These are phyloP conservation scores for Sugiyamaella mastotermitis DNA, from an alignment of 805 yeast species.

Conservation along the genomic window DNA sequence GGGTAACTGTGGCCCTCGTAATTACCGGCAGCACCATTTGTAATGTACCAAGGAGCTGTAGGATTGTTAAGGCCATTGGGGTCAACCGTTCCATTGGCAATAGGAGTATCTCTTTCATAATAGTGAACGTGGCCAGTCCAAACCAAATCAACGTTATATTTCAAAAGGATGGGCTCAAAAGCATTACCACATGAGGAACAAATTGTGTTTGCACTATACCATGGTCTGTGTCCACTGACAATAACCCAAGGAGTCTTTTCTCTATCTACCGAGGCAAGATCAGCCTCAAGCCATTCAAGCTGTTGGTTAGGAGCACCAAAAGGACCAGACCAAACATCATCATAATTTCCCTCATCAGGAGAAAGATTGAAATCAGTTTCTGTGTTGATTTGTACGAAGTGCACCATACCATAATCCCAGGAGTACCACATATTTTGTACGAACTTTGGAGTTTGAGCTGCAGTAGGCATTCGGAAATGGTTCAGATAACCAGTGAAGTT, in stretches of 20 bases:
- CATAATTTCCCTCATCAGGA: conserved; percentile 16
- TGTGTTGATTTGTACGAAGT: conserved; percentile 25
- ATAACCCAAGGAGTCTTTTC: conserved; percentile 24
- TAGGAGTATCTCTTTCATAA: conserved; percentile 21
- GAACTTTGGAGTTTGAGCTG: conserved; percentile 19
- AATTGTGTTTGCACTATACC: conserved; percentile 23
- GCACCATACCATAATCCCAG: conserved; percentile 27
- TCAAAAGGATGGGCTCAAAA: conserved; percentile 18
- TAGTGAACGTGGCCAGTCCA: conserved; percentile 22
- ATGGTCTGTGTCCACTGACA: conserved; percentile 29
- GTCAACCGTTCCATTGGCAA: conserved; percentile 20
- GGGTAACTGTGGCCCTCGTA: conserved; percentile 22
- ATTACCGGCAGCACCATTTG: conserved; percentile 28
- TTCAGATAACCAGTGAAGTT: conserved; percentile 27
- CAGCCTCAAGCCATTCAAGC: conserved; percentile 26
- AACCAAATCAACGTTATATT: conserved; percentile 21
- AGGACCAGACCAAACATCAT: conserved; percentile 20
- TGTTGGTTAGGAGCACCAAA: conserved; percentile 21
- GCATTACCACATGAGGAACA: conserved; percentile 18
- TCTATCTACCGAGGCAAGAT: conserved; percentile 26
- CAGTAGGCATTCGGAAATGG: conserved; percentile 28
- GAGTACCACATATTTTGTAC: conserved; percentile 28
- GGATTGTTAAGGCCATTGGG: conserved; percentile 29
- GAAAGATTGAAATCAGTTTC: conserved; percentile 25
- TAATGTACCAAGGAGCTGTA: conserved; percentile 26